Conservation (phyloP, 768 basidiomycete genomes). For the Ephemerocybe angulata region DNA sequence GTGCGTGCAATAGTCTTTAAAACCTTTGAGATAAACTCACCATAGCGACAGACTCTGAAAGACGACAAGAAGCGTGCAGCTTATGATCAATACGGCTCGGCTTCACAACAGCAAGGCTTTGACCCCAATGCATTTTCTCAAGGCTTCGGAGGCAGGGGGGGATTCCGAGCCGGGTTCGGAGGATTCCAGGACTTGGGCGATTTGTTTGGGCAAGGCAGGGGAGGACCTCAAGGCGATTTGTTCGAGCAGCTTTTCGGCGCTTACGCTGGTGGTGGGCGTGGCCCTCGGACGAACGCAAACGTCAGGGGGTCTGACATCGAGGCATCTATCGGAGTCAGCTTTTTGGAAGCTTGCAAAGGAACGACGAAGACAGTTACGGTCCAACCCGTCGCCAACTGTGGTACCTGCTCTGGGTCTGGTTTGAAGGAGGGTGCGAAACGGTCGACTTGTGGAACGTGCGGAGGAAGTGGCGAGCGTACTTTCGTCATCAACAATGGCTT, state of each 20-base stretch:
- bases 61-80: slow-evolving; percentile 90
- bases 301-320: slow-evolving; percentile 80
- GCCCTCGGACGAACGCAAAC: slow-evolving; percentile 40
- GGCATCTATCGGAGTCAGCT: slow-evolving; percentile 66
- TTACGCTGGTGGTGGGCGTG: slow-evolving; percentile 50
- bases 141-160: slow-evolving; percentile 41
- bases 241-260: slow-evolving; percentile 86
- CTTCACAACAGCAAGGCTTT: slow-evolving; percentile 92
- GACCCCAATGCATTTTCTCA: slow-evolving; percentile 79
- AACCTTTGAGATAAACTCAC: slow-evolving; percentile 2
- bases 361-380: slow-evolving; percentile 69
- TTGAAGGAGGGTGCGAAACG: slow-evolving; percentile 84
- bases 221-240: slow-evolving; percentile 47
- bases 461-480: slow-evolving; percentile 83
- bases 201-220: slow-evolving; percentile 47
- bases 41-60: slow-evolving; percentile 72
- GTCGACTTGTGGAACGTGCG: slow-evolving; percentile 73
- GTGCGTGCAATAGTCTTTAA: slow-evolving; percentile 38
- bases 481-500: slow-evolving; percentile 92
- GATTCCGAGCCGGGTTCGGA: slow-evolving; percentile 51
- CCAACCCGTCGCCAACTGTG: slow-evolving; percentile 79
- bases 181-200: slow-evolving; percentile 71
- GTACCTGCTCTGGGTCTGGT: slow-evolving; percentile 80
- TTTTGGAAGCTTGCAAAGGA: slow-evolving; percentile 96
- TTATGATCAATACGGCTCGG: slow-evolving; percentile 89